Conservation (phyloP, 495 filamentous ascomycete species). For the Tuber brumale region DNA sequence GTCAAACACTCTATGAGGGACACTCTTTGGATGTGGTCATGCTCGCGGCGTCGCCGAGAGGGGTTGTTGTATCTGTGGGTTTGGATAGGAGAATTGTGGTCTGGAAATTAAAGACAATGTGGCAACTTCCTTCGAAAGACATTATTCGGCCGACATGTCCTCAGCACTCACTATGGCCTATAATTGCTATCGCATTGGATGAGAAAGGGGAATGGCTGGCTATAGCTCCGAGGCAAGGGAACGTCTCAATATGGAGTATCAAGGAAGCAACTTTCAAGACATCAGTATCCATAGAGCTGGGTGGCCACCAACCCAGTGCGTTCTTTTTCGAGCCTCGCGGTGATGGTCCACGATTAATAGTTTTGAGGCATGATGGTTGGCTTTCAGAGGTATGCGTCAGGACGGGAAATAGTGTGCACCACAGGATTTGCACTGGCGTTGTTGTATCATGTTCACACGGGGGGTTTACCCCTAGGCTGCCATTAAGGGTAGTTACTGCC, state of each 20-base stretch:
- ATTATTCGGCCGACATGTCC: conserved; percentile 36
- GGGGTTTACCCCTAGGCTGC: conserved; percentile 38
- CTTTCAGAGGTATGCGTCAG: conserved; percentile 49
- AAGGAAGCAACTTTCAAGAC: conserved; percentile 49
- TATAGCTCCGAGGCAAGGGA: conserved; percentile 52
- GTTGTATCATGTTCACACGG: conserved; percentile 41
- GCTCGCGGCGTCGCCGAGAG: conserved; percentile 52
- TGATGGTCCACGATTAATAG: conserved; percentile 44
- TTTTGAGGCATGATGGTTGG: conserved; percentile 55
- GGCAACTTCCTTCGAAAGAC: conserved; percentile 34
- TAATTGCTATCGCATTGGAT: conserved; percentile 56
- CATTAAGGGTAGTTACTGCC: conserved; percentile 40
- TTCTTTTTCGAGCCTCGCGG: conserved; percentile 51
- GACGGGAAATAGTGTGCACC: conserved; percentile 23
- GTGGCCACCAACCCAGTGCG: conserved; percentile 50
- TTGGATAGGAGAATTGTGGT: conserved; percentile 58
- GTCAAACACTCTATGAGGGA: conserved; percentile 53
- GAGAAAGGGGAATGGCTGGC: conserved; percentile 57
- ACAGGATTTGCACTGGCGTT: conserved; percentile 32
- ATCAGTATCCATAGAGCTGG: conserved; percentile 48
- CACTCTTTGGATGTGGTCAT: conserved; percentile 60
- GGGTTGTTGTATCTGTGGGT: conserved; percentile 59
- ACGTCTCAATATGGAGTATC: conserved; percentile 56
- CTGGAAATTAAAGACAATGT: conserved; percentile 50
- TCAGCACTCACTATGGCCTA: conserved; percentile 46